Base-by-base conservation (phyloP, 495 filamentous ascomycete genomes). In the Podospora fimiseda region DNA sequence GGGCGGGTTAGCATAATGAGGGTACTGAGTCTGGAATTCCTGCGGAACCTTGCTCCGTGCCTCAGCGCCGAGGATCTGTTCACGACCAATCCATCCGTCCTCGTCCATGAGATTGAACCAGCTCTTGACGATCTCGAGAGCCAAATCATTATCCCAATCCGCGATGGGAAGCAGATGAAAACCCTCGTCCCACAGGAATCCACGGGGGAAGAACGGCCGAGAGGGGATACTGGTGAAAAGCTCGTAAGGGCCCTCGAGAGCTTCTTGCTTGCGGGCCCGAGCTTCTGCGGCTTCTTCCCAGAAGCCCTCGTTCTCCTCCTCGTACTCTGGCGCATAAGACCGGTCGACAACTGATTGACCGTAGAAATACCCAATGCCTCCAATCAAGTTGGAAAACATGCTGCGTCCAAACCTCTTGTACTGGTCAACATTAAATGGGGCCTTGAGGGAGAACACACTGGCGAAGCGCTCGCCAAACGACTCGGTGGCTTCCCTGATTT, bases 1-100 rank as follows among this genome's bases (percentile, higher is more conserved):
- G n/a, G 93, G 93, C 0, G 93, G 94, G 68, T 98, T 98, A 44
- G 93, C 93, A 61, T 97, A 96, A 67, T 97, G 93, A 22, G 93
- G 93, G 66, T 96, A 97, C 60, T 98, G 93, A 24, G 88, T 79
- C 55, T 96, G 94, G 66, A 98, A 98, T 67, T 98, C 91, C n/a
- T 70, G 63, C 1, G 93, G 93, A 11, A 98, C 93, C 69, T 97
- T 98, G 74, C 87, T 95, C 43, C 93, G 84, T 36, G 93, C 93
- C 70, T 98, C 93, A n/a, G 78, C 67, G 43, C 93, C 93, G 8
- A 98, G 80, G 48, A 98, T 98, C 69, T 97, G 94, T 69, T 98
- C 93, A 38, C 93, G 87, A 4, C 82, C 89, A 70, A 98, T 97
- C 93, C 93, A 98, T 43, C 93, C 93, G 63, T 97, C 90, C 38